A percentile compares a stretch with the other conserved stretches of the same genome.
These are phyloP conservation scores for Glutinoglossum americanum DNA, from an alignment of 495 filamentous ascomycete species.

Conservation along the genomic window DNA sequence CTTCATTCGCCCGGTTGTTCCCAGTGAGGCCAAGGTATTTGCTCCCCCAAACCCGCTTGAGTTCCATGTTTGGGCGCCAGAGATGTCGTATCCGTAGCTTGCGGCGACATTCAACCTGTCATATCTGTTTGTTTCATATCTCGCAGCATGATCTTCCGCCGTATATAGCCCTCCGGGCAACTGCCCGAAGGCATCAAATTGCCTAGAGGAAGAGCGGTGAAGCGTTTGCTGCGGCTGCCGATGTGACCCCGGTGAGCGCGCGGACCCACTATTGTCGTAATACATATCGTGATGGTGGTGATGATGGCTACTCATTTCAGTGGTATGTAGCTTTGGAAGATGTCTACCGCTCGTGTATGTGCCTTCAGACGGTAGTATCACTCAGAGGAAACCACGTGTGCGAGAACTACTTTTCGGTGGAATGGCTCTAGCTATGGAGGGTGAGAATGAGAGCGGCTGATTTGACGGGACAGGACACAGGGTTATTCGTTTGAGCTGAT, in stretches of 20 bases:
- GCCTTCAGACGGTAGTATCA: background rate
- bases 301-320: slow-evolving; percentile 18
- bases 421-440: background rate
- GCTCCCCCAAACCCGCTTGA: slow-evolving; percentile 22
- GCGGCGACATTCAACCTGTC: slow-evolving; percentile 35
- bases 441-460: background rate
- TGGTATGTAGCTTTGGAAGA: background rate
- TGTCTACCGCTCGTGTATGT: background rate
- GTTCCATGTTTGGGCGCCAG: slow-evolving; percentile 47
- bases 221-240: slow-evolving; percentile 42
- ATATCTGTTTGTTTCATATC: slow-evolving; percentile 37
- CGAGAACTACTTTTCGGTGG: background rate
- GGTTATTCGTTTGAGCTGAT: background rate
- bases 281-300: slow-evolving; percentile 38
- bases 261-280: slow-evolving; percentile 30
- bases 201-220: slow-evolving; percentile 42
- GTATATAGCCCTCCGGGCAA: slow-evolving; percentile 38
- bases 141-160: slow-evolving; percentile 35
- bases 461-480: background rate
- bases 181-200: slow-evolving; percentile 44
- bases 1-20: slow-evolving; percentile 4
- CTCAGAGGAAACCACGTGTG: background rate
- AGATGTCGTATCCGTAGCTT: slow-evolving; percentile 36
- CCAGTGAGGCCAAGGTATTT: background rate
- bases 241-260: slow-evolving; percentile 38